Conservation (phyloP, 768 basidiomycete species). For the Amanita inopinata region DNA sequence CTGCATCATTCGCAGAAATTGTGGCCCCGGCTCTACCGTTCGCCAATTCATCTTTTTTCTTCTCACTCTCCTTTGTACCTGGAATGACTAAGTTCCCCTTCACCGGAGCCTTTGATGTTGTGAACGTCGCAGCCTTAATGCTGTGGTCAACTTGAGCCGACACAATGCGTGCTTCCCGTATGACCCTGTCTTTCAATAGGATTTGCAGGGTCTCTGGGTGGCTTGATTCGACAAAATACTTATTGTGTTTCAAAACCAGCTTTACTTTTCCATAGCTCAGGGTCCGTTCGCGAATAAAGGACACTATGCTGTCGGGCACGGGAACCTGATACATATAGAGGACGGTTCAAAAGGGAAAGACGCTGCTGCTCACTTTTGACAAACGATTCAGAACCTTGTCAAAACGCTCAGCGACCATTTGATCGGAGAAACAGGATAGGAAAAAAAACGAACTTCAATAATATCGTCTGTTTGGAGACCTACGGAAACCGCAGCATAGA, state of each 20-base stretch:
- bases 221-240: slow-evolving; percentile 92
- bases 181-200: slow-evolving; percentile 77
- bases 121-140: slow-evolving; percentile 67
- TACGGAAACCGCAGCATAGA: slow-evolving; percentile 98
- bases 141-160: slow-evolving; percentile 62
- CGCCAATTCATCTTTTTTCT: slow-evolving; percentile 43
- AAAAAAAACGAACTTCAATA: slow-evolving; percentile 72
- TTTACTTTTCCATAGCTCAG: slow-evolving; percentile 98
- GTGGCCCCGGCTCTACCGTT: slow-evolving; percentile 20
- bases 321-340: slow-evolving; percentile 54
- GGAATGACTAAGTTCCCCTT: slow-evolving; percentile 81
- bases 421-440: slow-evolving; percentile 15
- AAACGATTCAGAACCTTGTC: slow-evolving; percentile 66
- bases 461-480: slow-evolving; percentile 97
- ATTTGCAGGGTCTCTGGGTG: slow-evolving; percentile 89
- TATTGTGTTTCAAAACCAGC: slow-evolving; percentile 95
- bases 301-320: slow-evolving; percentile 77
- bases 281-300: slow-evolving; percentile 88
- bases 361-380: slow-evolving; percentile 49
- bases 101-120: slow-evolving; percentile 73
- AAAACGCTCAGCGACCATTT: slow-evolving; percentile 21
- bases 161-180: slow-evolving; percentile 75
- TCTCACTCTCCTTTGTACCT: slow-evolving; percentile 71
- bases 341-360: slow-evolving; percentile 3
- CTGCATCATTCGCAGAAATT: slow-evolving; percentile 42